These are phyloP conservation scores for Hippophae tibetana DNA, from an alignment of 306 rosid species.

Conservation along the genomic window DNA sequence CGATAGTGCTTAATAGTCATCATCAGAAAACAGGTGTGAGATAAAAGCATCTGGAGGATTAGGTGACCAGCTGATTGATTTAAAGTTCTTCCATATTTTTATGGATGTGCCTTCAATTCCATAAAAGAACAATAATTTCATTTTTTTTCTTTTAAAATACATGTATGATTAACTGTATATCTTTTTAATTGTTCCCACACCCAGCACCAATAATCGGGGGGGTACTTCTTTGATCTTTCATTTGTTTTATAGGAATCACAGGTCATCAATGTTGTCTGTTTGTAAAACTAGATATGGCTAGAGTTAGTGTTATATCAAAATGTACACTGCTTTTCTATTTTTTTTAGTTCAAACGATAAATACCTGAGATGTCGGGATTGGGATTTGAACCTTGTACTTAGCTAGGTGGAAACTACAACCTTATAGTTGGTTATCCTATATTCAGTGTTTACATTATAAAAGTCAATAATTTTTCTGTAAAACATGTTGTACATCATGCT, in stretches of 20 bases:
- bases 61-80: conserved; percentile 30
- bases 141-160: not conserved
- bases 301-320: conserved; percentile 15
- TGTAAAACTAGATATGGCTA: conserved; percentile 18
- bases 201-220: conserved; percentile 30
- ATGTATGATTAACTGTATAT: conserved; percentile 11
- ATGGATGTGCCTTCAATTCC: conserved; percentile 21
- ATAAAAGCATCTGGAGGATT: conserved; percentile 24
- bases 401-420: not conserved
- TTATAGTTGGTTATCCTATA: not conserved
- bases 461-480: conserved; percentile 12
- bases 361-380: too few relatives aligned
- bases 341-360: too few relatives aligned
- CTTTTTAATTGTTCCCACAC: conserved; percentile 20
- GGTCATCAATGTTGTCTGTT: conserved; percentile 20
- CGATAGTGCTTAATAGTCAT: conserved; percentile 31
- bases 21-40: conserved; percentile 46
- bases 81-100: conserved; percentile 23
- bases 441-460: not conserved
- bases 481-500: conserved; percentile 9
- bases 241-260: conserved; percentile 16
- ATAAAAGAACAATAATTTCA: conserved; percentile 14
- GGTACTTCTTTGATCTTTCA: conserved; percentile 26
- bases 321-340: conserved; percentile 4
- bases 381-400: too few relatives aligned